Base-by-base conservation (phyloP, 31 red algal species). In the Endocladia muricata region DNA sequence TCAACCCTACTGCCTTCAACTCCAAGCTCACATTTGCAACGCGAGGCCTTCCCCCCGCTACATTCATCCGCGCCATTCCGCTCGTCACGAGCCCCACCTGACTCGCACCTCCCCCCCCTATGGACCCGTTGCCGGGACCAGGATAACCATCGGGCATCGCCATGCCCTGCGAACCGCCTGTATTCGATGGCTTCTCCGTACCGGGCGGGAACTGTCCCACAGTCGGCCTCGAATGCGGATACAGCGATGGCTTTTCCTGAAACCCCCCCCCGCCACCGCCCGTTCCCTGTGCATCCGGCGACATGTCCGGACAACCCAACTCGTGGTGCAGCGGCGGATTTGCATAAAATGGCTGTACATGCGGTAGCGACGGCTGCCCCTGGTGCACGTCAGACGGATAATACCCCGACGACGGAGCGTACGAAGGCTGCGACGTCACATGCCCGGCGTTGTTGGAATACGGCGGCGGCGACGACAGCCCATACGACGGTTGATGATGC, bases 1-100 rank as follows among this genome's bases (percentile, higher is more conserved):
- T 68, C 66, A 92, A 68, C n/a, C 88, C 88, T 13, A 55, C 55
- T 1, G 74, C 88, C 19, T 59, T 31, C 8, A 92, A 29, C 56
- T 92, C 88, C 42, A 92, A 62, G 2, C 41, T 32, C 11, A 89
- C 51, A 63, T 78, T 57, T 17, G 55, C 51, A 0, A 56, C n/a
- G n/a, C n/a, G n/a, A n/a, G 37, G 31, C 19, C 43, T 44, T 3
- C 25, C 39, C 21, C 26, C 28, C 17, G 37, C 37, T 28, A 33
- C 21, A 8, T 8, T n/a, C 57, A 61, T n/a, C n/a, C 21, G 1
- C 19, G 5, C 2, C 34, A 43, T 48, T 6, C 22, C 36, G 39
- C 73, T 43, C 34, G 62, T 31, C 4, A 37, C 11, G 11, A 13
- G 44, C 44, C 11, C 44, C 44, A 51, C 9, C 9, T 19, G 11